Percentiles rank a stretch among this genome's conserved stretches.
These are phyloP conservation scores for Phyllachora maydis DNA, from an alignment of 2,329 filamentous ascomycete genomes.

Conservation along the genomic window DNA sequence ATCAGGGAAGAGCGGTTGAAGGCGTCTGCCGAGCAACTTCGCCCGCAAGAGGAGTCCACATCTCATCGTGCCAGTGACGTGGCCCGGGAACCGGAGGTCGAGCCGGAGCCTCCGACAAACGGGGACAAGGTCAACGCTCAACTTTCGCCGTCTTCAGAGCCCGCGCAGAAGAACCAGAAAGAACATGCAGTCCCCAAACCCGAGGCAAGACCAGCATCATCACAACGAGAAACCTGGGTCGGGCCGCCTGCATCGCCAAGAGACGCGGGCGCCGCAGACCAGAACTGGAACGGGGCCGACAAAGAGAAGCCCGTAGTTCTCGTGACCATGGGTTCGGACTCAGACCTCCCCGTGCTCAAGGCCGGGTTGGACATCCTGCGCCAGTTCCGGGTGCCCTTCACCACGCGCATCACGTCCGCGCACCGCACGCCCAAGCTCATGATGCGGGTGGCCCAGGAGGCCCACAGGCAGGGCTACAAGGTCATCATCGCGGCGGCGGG, in stretches of 20 bases:
- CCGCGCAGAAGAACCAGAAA: too few species aligned
- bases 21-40: constrained; percentile 15
- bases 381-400: constrained; percentile 52
- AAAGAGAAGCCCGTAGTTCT: constrained; percentile 41
- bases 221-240: constrained; percentile 7
- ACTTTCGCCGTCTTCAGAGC: too few species aligned
- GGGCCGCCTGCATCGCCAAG: too few species aligned
- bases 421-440: constrained; percentile 55
- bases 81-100: too few species aligned
- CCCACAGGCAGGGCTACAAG: constrained; percentile 43
- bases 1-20: constrained; percentile 34
- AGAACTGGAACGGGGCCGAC: too few species aligned
- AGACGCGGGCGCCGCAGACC: too few species aligned
- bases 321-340: constrained; percentile 72
- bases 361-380: constrained; percentile 45
- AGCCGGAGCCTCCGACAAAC: too few species aligned
- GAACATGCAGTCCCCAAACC: constrained; percentile 1
- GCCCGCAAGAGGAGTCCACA: constrained; percentile 11
- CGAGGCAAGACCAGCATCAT: constrained; percentile 1
- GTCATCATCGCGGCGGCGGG: constrained; percentile 61
- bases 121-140: too few species aligned
- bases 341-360: constrained; percentile 47
- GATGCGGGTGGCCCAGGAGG: constrained; percentile 42
- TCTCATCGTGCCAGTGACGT: too few species aligned
- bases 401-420: constrained; percentile 58